Base-by-base conservation (phyloP, 2,329 filamentous ascomycete genomes). In the Aspergillus sergii region DNA sequence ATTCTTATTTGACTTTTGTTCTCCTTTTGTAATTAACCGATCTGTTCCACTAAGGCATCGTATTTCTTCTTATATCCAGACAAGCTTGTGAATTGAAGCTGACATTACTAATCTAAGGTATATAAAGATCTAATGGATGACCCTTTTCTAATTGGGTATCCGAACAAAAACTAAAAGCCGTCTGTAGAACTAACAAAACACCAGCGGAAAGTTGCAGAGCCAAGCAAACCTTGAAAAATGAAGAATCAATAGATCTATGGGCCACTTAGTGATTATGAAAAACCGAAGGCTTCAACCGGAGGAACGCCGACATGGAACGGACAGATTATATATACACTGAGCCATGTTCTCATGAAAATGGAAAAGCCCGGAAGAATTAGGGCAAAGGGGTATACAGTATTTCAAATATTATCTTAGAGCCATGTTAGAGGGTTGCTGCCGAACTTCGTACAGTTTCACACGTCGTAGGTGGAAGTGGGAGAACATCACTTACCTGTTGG, bases 91-190 rank as follows among this genome's bases (percentile, higher is more conserved):
- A 26, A 53, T 39, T 50, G 21, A 16, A 60, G 23, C 23, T 46
- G 39, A n/a, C 21, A 58, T 57, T 50, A 67, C 64, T 66, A 66
- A 59, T 69, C 65, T 69, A 69, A 66, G 19, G 63, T 66, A 62
- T 58, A 23, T 48, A 19, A 48, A 8, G 7, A 26, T 23, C 21
- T 48, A 19, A 32, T 53, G 64, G 62, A 64, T 61, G 58, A 11
- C 62, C 65, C 64, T 39, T 41, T 39, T 64, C 55, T 56, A 58
- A 30, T 51, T 41, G 63, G 64, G 59, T 64, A 67, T 67, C 65
- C 60, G 55, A 32, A 58, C 34, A 51, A 57, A 28, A 60, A 56
- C 36, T 23, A 26, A 23, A 55, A 23, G 28, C 10, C 10, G 14
- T 21, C 36, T 21, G 28, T n/a, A 39, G 7, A 36, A 57, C 8